Evolutionary conservation across 2,329 filamentous ascomycete species (phyloP), one percentile per base, ranked within the genome.

Genomic region (Paracoccidioides lutzii): DNA sequence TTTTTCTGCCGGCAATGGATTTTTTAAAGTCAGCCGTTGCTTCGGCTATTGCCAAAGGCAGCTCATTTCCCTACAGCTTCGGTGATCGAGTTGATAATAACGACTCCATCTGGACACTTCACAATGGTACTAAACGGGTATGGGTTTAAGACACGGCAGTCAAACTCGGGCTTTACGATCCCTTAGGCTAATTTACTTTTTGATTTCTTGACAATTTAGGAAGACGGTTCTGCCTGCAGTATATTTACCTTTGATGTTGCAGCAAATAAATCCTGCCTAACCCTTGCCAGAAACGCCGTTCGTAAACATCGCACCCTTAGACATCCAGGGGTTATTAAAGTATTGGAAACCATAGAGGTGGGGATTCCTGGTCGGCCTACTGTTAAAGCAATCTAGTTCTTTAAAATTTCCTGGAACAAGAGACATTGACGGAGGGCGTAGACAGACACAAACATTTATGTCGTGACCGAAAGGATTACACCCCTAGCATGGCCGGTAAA

Each of bases 1-100:
- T 22, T 8, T 35, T 6, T 15, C 32, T 35, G 12, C 30, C n/a
- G 4, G 33, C 22, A 63, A 98, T 98, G 93, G 90, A 98, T 71
- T 97, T 97, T 67, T 81, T 98, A 68, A 97, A 97, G 75, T 97
- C 90, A 59, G 93, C 93, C 53, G 90, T 97, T 68, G 91, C 90
- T 48, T 97, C 93, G 59, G 91, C 90, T 63, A 97, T 98, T 66
- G 88, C 93, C 48, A 93, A 95, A 71, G 90, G 91, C 1, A 90
- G 90, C 54, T 85, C 90, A 5, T 95, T 96, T 67, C 90, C 90
- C 4, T 97, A 95, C 69, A 85, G 81, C 50, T 93, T 97, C 68
- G 91, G 90, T 65, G 93, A 98, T 71, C 83, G 86, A 69, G 87
- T 97, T 58, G 91, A 97, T 69, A 78, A 93, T 54, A 88, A 94